Percentiles rank a stretch among this genome's conserved stretches.
Evolutionary conservation across 1,284 basidiomycete genomes (phyloP).

Genomic region (Omphalotus olearius): DNA sequence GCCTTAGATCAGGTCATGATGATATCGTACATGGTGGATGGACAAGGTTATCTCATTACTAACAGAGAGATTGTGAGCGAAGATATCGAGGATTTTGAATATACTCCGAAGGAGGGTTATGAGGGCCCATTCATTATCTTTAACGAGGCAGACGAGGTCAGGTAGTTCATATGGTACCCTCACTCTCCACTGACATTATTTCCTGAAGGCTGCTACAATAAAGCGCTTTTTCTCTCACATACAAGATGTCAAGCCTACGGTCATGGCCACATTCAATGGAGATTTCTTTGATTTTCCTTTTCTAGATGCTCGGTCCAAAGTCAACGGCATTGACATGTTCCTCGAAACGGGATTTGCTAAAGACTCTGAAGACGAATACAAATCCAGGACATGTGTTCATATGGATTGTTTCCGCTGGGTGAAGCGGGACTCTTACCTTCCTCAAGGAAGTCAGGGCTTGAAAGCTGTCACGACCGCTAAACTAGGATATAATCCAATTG

Average conservation of each 20-base stretch:
- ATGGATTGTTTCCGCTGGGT: slow-evolving; percentile 99
- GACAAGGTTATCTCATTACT: slow-evolving; percentile 96
- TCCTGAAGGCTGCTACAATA: slow-evolving; percentile 66
- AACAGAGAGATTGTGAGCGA: slow-evolving; percentile 97
- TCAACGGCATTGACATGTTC: slow-evolving; percentile 96
- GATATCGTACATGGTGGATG: slow-evolving; percentile 99
- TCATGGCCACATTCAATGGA: slow-evolving; percentile 98
- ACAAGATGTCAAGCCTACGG: slow-evolving; percentile 89
- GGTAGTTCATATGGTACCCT: slow-evolving; percentile 15
- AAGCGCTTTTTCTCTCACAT: slow-evolving; percentile 93
- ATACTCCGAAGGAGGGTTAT: slow-evolving; percentile 97
- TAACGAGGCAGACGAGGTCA: slow-evolving; percentile 91
- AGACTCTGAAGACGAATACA: slow-evolving; percentile 95
- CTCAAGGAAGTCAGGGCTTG: slow-evolving; percentile 97
- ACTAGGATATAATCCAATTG: slow-evolving; percentile 95
- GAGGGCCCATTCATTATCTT: slow-evolving; percentile 97
- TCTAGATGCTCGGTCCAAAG: slow-evolving; percentile 83
- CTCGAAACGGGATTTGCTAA: slow-evolving; percentile 90
- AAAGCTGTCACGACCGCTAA: slow-evolving; percentile 98
- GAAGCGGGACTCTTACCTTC: slow-evolving; percentile 98
- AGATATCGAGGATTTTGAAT: slow-evolving; percentile 98
- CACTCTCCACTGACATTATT: background rate
- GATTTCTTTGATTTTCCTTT: slow-evolving; percentile 99
- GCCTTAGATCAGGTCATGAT: slow-evolving; percentile 99
- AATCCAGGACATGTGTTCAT: slow-evolving; percentile 90